These are phyloP conservation scores for Colletotrichum somersetense DNA, from an alignment of 2,329 filamentous ascomycete genomes.

Conservation along the genomic window DNA sequence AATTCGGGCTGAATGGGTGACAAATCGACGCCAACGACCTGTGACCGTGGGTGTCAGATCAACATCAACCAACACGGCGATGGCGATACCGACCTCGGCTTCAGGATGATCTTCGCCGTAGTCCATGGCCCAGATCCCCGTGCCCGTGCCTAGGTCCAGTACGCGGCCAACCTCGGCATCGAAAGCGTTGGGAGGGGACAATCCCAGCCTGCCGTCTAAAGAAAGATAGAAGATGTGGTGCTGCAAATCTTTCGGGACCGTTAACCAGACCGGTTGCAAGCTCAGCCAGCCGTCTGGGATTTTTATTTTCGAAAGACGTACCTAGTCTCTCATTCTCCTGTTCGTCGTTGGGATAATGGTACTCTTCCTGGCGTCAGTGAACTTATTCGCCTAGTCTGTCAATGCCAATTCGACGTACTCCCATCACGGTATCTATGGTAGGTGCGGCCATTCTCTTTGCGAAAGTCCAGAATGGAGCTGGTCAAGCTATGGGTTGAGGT, in stretches of 20 bases:
- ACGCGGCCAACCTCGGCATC: constrained; percentile 41
- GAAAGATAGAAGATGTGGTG: constrained; percentile 66
- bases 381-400: neutral
- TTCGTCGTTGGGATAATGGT: constrained; percentile 42
- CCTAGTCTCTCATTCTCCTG: constrained; percentile 41
- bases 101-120: constrained; percentile 55
- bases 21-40: constrained; percentile 55
- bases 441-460: constrained; percentile 42
- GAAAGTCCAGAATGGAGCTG: constrained; percentile 49
- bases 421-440: constrained; percentile 44
- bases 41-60: neutral
- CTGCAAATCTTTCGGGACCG: constrained; percentile 57
- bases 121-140: constrained; percentile 54
- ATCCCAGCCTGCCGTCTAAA: constrained; percentile 48
- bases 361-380: constrained; percentile 30
- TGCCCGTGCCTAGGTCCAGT: constrained; percentile 48
- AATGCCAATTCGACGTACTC: constrained; percentile 15
- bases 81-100: constrained; percentile 44
- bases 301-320: neutral
- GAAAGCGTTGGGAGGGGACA: constrained; percentile 37
- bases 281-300: no score
- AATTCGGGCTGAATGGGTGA: constrained; percentile 56
- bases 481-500: constrained; percentile 49
- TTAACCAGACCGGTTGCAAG: neutral
- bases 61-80: rapidly evolving